Evolutionary conservation across 1,139 yeast species (phyloP), one percentile per base, ranked within the genome.

Genomic region (Kurtzmaniella quercitrusa): DNA sequence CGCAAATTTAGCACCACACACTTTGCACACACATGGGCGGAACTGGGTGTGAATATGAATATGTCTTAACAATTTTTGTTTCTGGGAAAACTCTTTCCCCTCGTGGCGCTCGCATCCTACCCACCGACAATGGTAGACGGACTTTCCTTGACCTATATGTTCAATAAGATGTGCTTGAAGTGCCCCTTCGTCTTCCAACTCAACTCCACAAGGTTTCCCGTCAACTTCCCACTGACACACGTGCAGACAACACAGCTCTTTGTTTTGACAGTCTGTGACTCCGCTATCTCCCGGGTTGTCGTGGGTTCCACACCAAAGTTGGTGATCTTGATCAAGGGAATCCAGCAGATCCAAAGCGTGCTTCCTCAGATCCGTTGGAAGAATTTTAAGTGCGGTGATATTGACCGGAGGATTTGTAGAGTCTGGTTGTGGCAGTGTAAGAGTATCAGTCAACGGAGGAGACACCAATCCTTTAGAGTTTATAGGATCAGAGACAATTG

Each of bases 11-110:
- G 83, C 79, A 7, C 79, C 80, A 60, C 97, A 89, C 1, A 76
- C 60, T 3, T 71, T 61, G 62, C 97, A 89, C 47, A 66, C 63
- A 57, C 77, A 85, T 0, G 96, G 96, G 56, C 82, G 84, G 61
- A 84, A 80, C 47, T 84, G 82, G 1, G 98, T 88, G 60, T 93
- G 98, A 2, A 85, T 83, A 58, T 86, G 94, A 38, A 93, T 66
- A 62, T 93, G 98, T 38, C 98, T 77, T 21, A 85, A 65, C 15
- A 89, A 68, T 60, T 93, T 93, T 54, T 93, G 98, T 34, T 94
- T 72, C 58, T 93, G 98, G 15, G 77, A 65, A 56, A 93, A 93
- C 2, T 74, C 73, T 49, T 79, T 74, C 11, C 78, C 78, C 19
- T 71, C 65, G 38, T 69, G 70, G 38, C 97, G 77, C 16, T 76